Conservation (phyloP, 2,329 filamentous ascomycete genomes). For the Ophiostoma perfectum region DNA sequence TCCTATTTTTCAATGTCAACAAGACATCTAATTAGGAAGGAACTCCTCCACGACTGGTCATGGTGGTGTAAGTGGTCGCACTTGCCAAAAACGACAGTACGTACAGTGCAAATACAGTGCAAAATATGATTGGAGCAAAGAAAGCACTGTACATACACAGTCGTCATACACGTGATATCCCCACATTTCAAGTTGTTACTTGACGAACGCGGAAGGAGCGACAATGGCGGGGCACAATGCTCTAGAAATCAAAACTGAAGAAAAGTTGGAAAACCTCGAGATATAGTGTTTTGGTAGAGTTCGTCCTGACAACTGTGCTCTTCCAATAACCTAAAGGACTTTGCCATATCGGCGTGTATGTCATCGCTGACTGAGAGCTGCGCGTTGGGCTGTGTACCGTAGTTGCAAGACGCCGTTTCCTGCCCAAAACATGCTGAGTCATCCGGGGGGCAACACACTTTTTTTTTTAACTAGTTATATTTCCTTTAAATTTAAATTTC, state of each 20-base stretch:
- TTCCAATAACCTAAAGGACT: too few species aligned
- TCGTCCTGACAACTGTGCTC: too few species aligned
- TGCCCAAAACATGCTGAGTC: not conserved
- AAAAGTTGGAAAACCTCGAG: too few species aligned
- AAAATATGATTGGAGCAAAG: not conserved
- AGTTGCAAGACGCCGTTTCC: not conserved
- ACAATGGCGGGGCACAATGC: slow-evolving; percentile 13
- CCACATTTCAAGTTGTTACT: slow-evolving; percentile 3
- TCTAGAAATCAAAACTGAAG: too few species aligned
- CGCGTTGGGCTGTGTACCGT: not conserved
- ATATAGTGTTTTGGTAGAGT: too few species aligned
- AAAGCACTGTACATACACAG: not conserved
- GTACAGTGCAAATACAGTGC: not conserved
- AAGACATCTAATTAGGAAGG: not conserved
- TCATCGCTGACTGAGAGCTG: not conserved
- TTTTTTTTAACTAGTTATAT: slow-evolving; percentile 12
- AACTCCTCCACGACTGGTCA: not conserved
- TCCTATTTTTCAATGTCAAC: not conserved
- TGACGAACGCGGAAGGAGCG: not conserved
- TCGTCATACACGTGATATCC: not conserved
- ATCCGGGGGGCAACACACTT: not conserved
- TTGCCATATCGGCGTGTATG: too few species aligned
- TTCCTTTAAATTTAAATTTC: not conserved
- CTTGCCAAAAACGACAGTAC: not conserved
- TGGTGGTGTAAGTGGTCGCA: slow-evolving; percentile 11